Evolutionary conservation across 1,284 basidiomycete genomes (phyloP).

Genomic region (Agaricales sp.): DNA sequence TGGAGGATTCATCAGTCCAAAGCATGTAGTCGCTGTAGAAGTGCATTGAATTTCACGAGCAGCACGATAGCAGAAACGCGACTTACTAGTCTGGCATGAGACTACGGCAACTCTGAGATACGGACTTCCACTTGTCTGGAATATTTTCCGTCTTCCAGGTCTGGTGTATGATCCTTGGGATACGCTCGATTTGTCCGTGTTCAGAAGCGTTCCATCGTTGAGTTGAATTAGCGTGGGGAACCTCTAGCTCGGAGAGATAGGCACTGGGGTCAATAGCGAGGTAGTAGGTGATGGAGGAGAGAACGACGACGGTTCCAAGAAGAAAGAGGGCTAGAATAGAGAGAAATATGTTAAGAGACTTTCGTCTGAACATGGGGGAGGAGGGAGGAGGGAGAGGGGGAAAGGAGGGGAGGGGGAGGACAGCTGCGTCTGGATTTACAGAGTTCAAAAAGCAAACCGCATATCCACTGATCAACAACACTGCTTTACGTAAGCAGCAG

Average conservation of each 20-base stretch:
- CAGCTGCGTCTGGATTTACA: no score
- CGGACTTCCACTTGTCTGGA: slow-evolving; percentile 73
- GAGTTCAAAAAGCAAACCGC: no score
- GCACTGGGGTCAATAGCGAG: slow-evolving; percentile 75
- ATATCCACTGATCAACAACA: no score
- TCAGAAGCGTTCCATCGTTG: slow-evolving; percentile 51
- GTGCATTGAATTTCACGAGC: slow-evolving; percentile 8
- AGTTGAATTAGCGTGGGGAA: slow-evolving; percentile 39
- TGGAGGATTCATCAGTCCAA: slow-evolving; percentile 90
- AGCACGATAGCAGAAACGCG: slow-evolving; percentile 10
- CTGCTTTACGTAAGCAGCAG: no score
- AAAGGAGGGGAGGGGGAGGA: no score
- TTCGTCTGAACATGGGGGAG: slow-evolving; percentile 45
- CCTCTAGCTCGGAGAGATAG: slow-evolving; percentile 73
- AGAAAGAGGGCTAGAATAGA: slow-evolving; percentile 79
- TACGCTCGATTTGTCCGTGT: slow-evolving; percentile 54
- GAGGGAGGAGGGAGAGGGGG: slow-evolving; percentile 15
- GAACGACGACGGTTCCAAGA: slow-evolving; percentile 84
- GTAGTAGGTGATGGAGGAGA: slow-evolving; percentile 86
- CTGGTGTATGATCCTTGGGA: slow-evolving; percentile 94
- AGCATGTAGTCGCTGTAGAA: slow-evolving; percentile 81
- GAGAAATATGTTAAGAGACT: slow-evolving; percentile 61
- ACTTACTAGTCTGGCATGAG: slow-evolving; percentile 95
- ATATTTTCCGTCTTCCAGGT: slow-evolving; percentile 94
- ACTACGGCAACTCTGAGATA: slow-evolving; percentile 74